Base-by-base conservation (phyloP, 441 rosid species). In the Brassica balearica region DNA sequence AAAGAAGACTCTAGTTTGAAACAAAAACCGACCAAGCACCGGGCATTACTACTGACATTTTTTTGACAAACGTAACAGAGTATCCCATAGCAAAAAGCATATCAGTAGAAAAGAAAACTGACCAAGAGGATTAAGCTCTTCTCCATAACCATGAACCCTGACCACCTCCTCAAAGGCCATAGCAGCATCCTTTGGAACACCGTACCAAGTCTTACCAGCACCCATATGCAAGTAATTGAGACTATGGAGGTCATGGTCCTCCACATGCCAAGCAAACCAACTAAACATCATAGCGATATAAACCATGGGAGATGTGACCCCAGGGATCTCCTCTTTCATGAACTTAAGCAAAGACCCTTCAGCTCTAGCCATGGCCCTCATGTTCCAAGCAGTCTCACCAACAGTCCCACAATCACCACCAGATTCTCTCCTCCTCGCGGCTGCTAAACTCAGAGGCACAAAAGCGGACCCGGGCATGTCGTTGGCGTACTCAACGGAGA, bases 251-350 rank as follows among this genome's bases (percentile, higher is more conserved):
- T 94, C 98, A 76, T 96, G 98, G 76, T 96, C 99, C 85, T 96
- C 98, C 2, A 91, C 98, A 76, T 96, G 99, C 99, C 98, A 96
- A 84, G 99, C 99, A 70, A 96, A 96, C 99, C 98, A 96, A 82
- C 99, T 96, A 78, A 96, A 96, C 91, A 94, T 79, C 98, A 96
- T 96, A 38, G 98, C 98, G 36, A 96, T 55, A 77, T 96, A 96
- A 55, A 96, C 92, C 99, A 96, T 96, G 0, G 98, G 98, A 9
- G 99, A 96, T 68, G 99, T 96, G 43, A 94, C 99, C 32, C 98
- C 98, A 2, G 96, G 99, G 76, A 96, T 96, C 82, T 94, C 99
- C 82, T 96, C 98, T 75, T 94, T 96, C 98, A 96, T 96, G 75
- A 91, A 94, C 91, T 88, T 94, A 83, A 96, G 85, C 88, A 96